A percentile compares a stretch with the other conserved stretches of the same genome.
These are phyloP conservation scores for Bruguiera sexangula DNA, from an alignment of 345 rosid species.

Conservation along the genomic window DNA sequence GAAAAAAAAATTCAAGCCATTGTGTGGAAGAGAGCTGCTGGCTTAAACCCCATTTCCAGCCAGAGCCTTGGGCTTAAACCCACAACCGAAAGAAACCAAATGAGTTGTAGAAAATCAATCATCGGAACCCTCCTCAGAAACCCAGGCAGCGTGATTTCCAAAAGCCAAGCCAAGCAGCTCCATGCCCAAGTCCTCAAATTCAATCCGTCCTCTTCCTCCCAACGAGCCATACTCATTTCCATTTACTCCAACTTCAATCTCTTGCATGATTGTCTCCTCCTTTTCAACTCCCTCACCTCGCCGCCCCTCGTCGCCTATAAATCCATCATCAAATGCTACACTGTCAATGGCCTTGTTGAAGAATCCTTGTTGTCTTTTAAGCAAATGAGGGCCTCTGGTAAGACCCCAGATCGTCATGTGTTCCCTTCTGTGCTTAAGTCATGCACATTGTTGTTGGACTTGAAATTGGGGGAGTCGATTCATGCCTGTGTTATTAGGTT, in stretches of 20 bases:
- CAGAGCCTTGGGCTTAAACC: too few relatives aligned
- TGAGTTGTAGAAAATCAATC: slow-evolving; percentile 35
- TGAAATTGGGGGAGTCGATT: slow-evolving; percentile 62
- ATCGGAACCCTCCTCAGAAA: slow-evolving; percentile 38
- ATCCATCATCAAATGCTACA: slow-evolving; percentile 61
- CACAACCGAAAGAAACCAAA: not conserved
- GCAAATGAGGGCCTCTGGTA: slow-evolving; percentile 56
- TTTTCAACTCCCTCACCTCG: slow-evolving; percentile 48
- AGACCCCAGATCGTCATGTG: slow-evolving; percentile 56
- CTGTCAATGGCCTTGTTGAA: slow-evolving; percentile 40
- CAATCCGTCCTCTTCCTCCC: slow-evolving; percentile 31
- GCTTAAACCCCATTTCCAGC: too few relatives aligned
- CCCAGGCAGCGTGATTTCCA: slow-evolving; percentile 36
- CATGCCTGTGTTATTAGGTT: slow-evolving; percentile 66
- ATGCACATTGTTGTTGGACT: slow-evolving; percentile 50
- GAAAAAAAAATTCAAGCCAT: too few relatives aligned
- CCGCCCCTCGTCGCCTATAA: slow-evolving; percentile 72
- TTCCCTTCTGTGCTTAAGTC: slow-evolving; percentile 73
- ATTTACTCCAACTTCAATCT: slow-evolving; percentile 58
- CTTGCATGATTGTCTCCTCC: slow-evolving; percentile 41
- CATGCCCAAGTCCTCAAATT: slow-evolving; percentile 68
- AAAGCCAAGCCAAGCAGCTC: slow-evolving; percentile 55
- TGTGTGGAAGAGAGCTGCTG: too few relatives aligned
- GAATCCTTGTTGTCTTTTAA: slow-evolving; percentile 47
- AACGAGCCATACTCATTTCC: slow-evolving; percentile 48